Percentiles rank a stretch among this genome's conserved stretches.
Conservation (phyloP, 2,329 filamentous ascomycete species). For the Conoideocrella luteorostrata region DNA sequence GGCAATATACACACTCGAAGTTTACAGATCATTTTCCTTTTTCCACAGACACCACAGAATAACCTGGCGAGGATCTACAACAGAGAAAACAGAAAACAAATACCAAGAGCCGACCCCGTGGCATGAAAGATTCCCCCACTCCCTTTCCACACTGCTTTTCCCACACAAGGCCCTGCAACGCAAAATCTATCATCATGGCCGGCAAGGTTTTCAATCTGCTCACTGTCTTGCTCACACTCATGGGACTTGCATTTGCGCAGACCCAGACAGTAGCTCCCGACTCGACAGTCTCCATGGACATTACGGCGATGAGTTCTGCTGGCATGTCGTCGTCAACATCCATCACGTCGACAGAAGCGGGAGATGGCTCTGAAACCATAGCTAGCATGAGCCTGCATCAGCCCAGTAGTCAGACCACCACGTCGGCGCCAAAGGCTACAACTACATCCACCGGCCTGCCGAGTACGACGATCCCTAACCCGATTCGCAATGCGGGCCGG, state of each 20-base stretch:
- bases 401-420: not conserved
- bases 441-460: not conserved
- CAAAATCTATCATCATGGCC: conserved; percentile 3
- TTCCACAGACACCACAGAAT: too few relatives aligned
- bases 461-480: not conserved
- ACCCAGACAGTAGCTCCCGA: conserved; percentile 1
- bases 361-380: not conserved
- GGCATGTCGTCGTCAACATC: not conserved
- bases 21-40: too few relatives aligned
- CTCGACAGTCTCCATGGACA: not conserved
- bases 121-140: not conserved
- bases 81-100: not conserved
- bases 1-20: too few relatives aligned
- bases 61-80: too few relatives aligned
- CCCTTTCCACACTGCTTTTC: not conserved
- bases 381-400: not conserved
- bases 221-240: conserved; percentile 1
- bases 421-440: not conserved
- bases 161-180: not conserved
- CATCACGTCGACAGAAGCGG: not conserved
- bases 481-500: conserved; percentile 3
- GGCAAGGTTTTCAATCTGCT: conserved; percentile 2
- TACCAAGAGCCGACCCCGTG: not conserved
- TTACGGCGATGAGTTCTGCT: not conserved
- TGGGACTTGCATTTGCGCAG: conserved; percentile 6